A percentile compares a stretch with the other conserved stretches of the same genome.
phyloP scores from a whole-genome alignment of 208 protist genomes.

The Wallacemonas collosoma region DNA sequence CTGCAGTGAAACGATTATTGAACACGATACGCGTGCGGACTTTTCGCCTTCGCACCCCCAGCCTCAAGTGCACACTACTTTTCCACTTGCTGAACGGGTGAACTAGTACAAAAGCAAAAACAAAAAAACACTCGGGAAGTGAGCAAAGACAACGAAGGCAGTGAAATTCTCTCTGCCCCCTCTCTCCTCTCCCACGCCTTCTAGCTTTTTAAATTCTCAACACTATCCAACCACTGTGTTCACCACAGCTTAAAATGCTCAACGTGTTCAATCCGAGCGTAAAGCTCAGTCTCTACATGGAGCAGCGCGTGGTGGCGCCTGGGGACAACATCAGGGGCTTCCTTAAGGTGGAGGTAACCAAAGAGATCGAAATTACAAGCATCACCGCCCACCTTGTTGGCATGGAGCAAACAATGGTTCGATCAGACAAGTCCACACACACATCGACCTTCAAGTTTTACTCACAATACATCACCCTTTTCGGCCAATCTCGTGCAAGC shows the following conservation, averaged over 20 bases:
- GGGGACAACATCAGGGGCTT: conserved; percentile 4
- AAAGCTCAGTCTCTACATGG: neutral
- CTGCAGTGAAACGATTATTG: too few species aligned
- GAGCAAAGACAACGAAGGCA: too few species aligned
- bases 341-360: conserved; percentile 7
- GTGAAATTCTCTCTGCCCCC: too few species aligned
- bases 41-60: too few species aligned
- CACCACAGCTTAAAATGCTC: neutral
- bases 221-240: neutral
- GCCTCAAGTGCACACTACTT: too few species aligned
- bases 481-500: neutral
- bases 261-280: neutral
- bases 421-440: neutral
- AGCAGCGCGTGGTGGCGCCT: neutral
- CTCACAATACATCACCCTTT: conserved; percentile 6
- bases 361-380: conserved; percentile 2
- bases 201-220: neutral
- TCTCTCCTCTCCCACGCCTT: neutral
- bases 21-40: too few species aligned
- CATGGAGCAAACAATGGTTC: neutral
- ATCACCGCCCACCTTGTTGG: conserved; percentile 5
- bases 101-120: too few species aligned
- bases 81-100: too few species aligned
- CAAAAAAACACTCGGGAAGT: too few species aligned
- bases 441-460: neutral